Conservation (phyloP, 2,329 filamentous ascomycete genomes). For the Hypocreales sp. region DNA sequence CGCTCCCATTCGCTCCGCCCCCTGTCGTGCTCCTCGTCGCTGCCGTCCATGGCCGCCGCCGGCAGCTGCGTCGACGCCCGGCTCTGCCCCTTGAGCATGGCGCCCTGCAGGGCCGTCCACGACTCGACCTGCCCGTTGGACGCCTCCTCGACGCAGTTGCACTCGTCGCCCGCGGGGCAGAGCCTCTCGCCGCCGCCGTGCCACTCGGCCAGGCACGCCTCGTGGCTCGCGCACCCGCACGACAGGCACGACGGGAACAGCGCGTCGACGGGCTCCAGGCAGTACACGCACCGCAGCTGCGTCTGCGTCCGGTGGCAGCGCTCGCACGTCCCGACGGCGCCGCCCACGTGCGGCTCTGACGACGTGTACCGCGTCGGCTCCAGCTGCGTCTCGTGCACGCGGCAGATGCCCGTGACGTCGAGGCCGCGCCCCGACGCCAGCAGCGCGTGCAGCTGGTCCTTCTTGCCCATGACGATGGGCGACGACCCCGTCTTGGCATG, state of each 20-base stretch:
- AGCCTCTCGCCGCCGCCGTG: constrained; percentile 37
- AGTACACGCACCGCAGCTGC: constrained; percentile 47
- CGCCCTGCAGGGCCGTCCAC: constrained; percentile 33
- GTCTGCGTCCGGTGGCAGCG: constrained; percentile 38
- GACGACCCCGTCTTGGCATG: constrained; percentile 25
- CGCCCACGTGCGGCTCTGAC: constrained; percentile 21
- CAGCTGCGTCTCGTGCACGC: constrained; percentile 45
- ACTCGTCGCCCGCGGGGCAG: constrained; percentile 51
- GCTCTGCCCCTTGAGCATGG: constrained; percentile 16
- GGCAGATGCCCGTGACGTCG: constrained; percentile 47
- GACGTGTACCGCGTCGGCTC: constrained; percentile 37
- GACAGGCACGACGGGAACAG: constrained; percentile 45
- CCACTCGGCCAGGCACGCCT: constrained; percentile 43
- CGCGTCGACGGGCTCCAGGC: constrained; percentile 42
- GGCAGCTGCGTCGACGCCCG: constrained; percentile 11
- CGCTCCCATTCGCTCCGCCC: constrained; percentile 12
- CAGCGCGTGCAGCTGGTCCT: constrained; percentile 33
- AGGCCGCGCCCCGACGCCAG: constrained; percentile 38
- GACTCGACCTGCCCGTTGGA: constrained; percentile 42
- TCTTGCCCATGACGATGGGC: constrained; percentile 41
- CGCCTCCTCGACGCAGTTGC: constrained; percentile 42
- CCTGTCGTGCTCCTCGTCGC: constrained; percentile 12
- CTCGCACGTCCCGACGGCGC: constrained; percentile 32
- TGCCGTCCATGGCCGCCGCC: constrained; percentile 10
- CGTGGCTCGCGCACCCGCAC: constrained; percentile 47